phyloP scores from a whole-genome alignment of 305 asterid species.

The Petunia hybrid region DNA sequence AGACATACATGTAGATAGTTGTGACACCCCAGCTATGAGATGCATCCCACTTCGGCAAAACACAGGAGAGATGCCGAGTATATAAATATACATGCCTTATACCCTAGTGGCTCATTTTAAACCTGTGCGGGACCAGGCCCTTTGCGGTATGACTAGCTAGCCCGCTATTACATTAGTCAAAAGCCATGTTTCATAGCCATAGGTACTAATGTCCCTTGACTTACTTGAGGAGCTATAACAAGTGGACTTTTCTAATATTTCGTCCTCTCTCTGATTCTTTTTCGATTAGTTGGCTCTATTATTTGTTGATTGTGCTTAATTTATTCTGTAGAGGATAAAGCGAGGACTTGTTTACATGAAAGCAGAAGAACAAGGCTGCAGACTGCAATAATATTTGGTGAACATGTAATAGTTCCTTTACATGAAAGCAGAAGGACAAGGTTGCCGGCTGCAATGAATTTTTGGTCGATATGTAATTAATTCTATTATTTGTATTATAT shows the following conservation, averaged over 20 bases:
- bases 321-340: slow-evolving; percentile 71
- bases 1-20: background rate
- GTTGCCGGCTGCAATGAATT: background rate
- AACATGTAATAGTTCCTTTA: slow-evolving; percentile 33
- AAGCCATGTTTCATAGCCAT: background rate
- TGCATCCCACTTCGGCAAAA: no score
- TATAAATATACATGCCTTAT: no score
- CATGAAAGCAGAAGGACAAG: slow-evolving; percentile 29
- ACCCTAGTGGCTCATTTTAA: no score
- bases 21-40: no score
- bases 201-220: background rate
- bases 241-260: background rate
- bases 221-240: background rate
- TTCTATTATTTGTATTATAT: background rate
- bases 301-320: background rate
- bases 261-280: background rate
- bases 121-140: no score
- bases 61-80: no score
- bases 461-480: slow-evolving; percentile 9
- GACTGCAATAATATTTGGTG: slow-evolving; percentile 54
- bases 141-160: background rate
- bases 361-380: slow-evolving; percentile 83
- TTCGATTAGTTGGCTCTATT: background rate
- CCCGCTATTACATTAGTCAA: background rate
- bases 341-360: slow-evolving; percentile 79